These are phyloP conservation scores for Eucalyptus albens DNA, from an alignment of 345 rosid genomes.

Conservation along the genomic window DNA sequence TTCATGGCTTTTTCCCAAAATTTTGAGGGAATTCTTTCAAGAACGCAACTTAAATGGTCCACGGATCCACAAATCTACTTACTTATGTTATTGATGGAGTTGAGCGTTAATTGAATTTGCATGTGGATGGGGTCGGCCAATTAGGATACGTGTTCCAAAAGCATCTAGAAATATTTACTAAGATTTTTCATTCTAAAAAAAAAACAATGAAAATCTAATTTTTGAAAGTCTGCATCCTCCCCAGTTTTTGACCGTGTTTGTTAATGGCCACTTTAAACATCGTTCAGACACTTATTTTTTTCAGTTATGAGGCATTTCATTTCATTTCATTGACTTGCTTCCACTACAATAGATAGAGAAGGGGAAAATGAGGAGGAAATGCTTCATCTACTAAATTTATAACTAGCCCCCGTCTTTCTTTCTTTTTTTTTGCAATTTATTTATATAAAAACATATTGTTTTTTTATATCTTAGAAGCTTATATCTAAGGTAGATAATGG, in stretches of 20 bases:
- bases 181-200: too few relatives aligned
- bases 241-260: not conserved
- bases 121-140: not conserved
- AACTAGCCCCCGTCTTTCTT: not conserved
- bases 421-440: rapidly evolving
- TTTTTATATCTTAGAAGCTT: not conserved
- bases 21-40: not conserved
- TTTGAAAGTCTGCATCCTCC: not conserved
- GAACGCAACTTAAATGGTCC: not conserved
- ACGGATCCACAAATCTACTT: too few relatives aligned
- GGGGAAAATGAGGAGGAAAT: not conserved
- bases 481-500: too few relatives aligned
- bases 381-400: not conserved
- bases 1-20: too few relatives aligned
- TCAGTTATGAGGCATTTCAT: not conserved
- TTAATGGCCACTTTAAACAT: not conserved
- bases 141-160: not conserved
- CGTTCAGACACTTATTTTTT: not conserved
- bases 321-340: not conserved
- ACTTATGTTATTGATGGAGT: too few relatives aligned
- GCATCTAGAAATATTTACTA: not conserved
- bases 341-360: not conserved
- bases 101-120: too few relatives aligned
- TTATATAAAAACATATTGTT: too few relatives aligned
- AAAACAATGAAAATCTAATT: too few relatives aligned